A percentile compares a stretch with the other conserved stretches of the same genome.
These are phyloP conservation scores for Amphichorda felina DNA, from an alignment of 2,329 filamentous ascomycete genomes.

Conservation along the genomic window DNA sequence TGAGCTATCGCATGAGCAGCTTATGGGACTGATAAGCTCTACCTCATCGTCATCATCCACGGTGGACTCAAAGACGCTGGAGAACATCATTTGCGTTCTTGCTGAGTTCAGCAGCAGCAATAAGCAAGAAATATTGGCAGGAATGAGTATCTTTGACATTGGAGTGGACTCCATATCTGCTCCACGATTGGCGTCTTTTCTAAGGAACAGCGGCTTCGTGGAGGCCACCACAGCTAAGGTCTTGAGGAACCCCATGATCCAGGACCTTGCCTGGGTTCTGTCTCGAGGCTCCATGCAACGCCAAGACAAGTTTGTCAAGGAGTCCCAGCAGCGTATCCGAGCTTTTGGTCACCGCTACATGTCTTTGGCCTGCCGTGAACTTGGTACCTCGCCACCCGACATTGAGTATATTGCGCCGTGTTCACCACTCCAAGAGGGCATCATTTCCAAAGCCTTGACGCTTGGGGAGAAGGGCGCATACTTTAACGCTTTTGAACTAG, in stretches of 20 bases:
- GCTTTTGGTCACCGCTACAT: slow-evolving; percentile 53
- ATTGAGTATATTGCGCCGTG: slow-evolving; percentile 72
- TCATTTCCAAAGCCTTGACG: slow-evolving; percentile 58
- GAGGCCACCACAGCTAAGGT: slow-evolving; percentile 53
- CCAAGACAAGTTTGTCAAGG: slow-evolving; percentile 18
- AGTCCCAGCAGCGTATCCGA: slow-evolving; percentile 47
- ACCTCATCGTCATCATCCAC: slow-evolving; percentile 11
- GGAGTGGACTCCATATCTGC: slow-evolving; percentile 83
- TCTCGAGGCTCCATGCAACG: neutral
- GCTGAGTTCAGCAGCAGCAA: slow-evolving; percentile 35
- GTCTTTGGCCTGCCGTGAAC: slow-evolving; percentile 33
- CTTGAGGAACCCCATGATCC: slow-evolving; percentile 47
- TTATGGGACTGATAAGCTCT: slow-evolving; percentile 37
- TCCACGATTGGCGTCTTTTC: slow-evolving; percentile 51
- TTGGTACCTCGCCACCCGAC: slow-evolving; percentile 36
- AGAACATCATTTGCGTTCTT: slow-evolving; percentile 40
- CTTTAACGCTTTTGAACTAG: slow-evolving; percentile 63
- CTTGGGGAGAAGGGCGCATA: slow-evolving; percentile 48
- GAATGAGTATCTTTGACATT: slow-evolving; percentile 68
- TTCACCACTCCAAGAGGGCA: slow-evolving; percentile 76
- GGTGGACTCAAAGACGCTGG: slow-evolving; percentile 18
- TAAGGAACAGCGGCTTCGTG: slow-evolving; percentile 52
- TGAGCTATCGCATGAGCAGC: slow-evolving; percentile 42
- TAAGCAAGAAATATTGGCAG: slow-evolving; percentile 29
- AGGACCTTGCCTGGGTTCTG: slow-evolving; percentile 30